Base-by-base conservation (phyloP, 2,329 filamentous ascomycete species). In the Fusarium graminum region DNA sequence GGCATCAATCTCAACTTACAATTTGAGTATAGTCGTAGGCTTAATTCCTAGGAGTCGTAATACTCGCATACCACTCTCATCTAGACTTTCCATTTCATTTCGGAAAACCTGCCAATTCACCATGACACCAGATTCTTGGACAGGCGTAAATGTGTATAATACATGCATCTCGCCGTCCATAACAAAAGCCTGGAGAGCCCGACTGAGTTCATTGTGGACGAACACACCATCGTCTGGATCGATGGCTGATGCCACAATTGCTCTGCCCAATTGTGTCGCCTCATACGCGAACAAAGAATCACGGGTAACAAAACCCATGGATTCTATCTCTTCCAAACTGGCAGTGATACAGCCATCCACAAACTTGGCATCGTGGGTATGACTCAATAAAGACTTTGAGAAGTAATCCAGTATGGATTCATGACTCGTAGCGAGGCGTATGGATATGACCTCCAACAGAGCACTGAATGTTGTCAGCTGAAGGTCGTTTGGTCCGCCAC, bases 81-180 rank as follows among this genome's bases (percentile, higher is more conserved):
- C 89, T 4, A 93, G 82, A 3, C 76, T 72, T 62, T 92, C 90
- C 76, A 93, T 84, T 74, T 92, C 88, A 63, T 90, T 86, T 46
- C 89, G 86, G 69, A 92, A 93, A 1, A 88, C 84, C 51, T 86
- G 85, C 91, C 91, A 93, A 69, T 92, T 90, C 56, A 93, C 83
- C 10, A 81, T 79, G 4, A 83, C 78, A 2, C 79, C 80, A 26
- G 81, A 79, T 45, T 85, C 81, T 45, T 92, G 88, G 3, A 93
- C 84, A 0, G 91, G 91, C 0, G 91, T 93, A 65, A 93, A 93
- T 36, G 87, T 88, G 74, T 93, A 94, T 44, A 93, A 83, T 13
- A 92, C 85, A 71, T 93, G 91, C 88, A 94, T 89, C 64, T 94
- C 91, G 6, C 90, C 89, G 72, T 93, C 90, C 86, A 94, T 89